These are phyloP conservation scores for Pichia rugopelliculosa DNA, from an alignment of 805 yeast species.

Conservation along the genomic window DNA sequence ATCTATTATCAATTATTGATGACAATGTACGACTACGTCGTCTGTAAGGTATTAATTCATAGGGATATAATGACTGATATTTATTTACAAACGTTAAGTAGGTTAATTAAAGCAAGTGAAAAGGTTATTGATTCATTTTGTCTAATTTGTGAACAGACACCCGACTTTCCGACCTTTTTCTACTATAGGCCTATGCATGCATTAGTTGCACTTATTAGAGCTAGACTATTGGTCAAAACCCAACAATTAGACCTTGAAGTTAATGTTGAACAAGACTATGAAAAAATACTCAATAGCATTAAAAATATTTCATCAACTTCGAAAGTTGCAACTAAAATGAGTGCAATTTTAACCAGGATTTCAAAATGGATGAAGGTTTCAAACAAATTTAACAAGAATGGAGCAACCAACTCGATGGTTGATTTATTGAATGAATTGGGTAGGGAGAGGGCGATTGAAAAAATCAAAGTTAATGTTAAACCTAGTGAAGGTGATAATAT, in stretches of 20 bases:
- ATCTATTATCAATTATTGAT: slow-evolving; percentile 44
- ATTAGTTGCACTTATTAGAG: slow-evolving; percentile 39
- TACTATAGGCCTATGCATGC: slow-evolving; percentile 50
- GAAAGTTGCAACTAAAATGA: slow-evolving; percentile 30
- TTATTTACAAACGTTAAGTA: slow-evolving; percentile 32
- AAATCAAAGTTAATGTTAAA: slow-evolving; percentile 20
- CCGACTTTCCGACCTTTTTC: slow-evolving; percentile 42
- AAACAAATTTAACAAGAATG: slow-evolving; percentile 33
- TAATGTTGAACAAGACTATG: slow-evolving; percentile 28
- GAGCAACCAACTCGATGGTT: slow-evolving; percentile 51
- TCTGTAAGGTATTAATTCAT: slow-evolving; percentile 32
- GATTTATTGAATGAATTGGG: slow-evolving; percentile 47
- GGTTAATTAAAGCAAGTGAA: slow-evolving; percentile 39
- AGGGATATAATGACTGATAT: slow-evolving; percentile 27
- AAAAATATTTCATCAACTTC: slow-evolving; percentile 19
- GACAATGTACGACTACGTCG: slow-evolving; percentile 45
- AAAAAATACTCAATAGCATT: slow-evolving; percentile 22
- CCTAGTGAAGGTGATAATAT: slow-evolving; percentile 22
- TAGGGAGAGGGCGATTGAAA: slow-evolving; percentile 38
- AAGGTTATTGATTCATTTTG: slow-evolving; percentile 40
- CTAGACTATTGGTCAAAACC: slow-evolving; percentile 38
- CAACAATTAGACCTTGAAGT: slow-evolving; percentile 30
- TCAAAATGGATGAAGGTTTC: slow-evolving; percentile 35
- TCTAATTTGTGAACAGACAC: slow-evolving; percentile 32
- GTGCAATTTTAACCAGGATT: slow-evolving; percentile 28